Evolutionary conservation across 805 yeast genomes (phyloP), one percentile per base, ranked within the genome.

Genomic region (Barnettozyma vustinii): DNA sequence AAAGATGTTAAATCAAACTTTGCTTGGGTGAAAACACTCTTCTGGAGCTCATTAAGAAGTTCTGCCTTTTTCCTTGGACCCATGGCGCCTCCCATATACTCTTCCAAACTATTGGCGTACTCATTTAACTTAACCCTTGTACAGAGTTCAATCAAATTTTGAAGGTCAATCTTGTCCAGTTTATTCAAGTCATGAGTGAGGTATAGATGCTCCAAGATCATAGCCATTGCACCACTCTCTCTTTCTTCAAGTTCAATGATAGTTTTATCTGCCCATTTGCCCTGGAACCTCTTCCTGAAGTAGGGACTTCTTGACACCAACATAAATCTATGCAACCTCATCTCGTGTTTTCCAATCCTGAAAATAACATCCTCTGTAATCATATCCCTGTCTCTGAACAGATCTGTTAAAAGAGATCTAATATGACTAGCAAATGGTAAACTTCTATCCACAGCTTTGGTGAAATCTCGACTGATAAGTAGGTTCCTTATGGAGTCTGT

Each of bases 401-500:
- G 16, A 9, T n/a, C 27, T 21, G 40, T 41, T 37, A 59, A 49
- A 19, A 83, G 62, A 3, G 80, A 71, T 2, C 90, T 72, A 19
- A 87, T 65, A 62, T 83, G 89, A 2, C 83, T 73, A 1, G 87
- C 86, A 69, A 84, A 87, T 1, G 94, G 92, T 59, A 84, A 86
- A 13, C 73, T 70, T 13, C 73, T 64, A 61, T 86, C 90, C 15
- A 82, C 83, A 0, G 82, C 79, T 57, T 83, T 86, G 6, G 87
- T 77, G 40, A 85, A 76, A 60, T 84, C 90, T 59, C 72, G 81
- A 37, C 77, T 71, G 18, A 82, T 59, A 45, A 87, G 64, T 19
- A 84, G 61, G 37, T 76, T 74, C 42, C 90, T 65, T 25, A 87
- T 87, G 4, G 69, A 62, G 59, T 84, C 89, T 16, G 76, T 87